Evolutionary conservation across 1,139 yeast genomes (phyloP).

Genomic region (Suhomyces panamericanus): DNA sequence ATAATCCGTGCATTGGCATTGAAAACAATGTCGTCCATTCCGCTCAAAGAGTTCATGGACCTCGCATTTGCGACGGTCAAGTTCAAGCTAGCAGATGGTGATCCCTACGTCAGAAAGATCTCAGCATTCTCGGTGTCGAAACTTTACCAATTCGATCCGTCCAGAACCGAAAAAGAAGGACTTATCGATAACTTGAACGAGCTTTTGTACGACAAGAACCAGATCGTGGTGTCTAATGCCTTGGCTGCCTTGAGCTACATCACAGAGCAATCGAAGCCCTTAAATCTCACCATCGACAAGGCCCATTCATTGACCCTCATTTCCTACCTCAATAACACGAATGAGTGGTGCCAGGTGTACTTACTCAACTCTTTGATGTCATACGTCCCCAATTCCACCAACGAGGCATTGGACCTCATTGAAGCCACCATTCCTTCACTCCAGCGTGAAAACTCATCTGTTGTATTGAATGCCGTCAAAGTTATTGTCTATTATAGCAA

Average conservation of each 20-base stretch:
- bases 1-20: slow-evolving; percentile 53
- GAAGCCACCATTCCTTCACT: slow-evolving; percentile 72
- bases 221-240: slow-evolving; percentile 70
- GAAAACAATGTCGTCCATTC: slow-evolving; percentile 62
- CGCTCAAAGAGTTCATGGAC: slow-evolving; percentile 52
- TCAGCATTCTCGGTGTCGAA: slow-evolving; percentile 74
- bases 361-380: slow-evolving; percentile 68
- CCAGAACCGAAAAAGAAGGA: slow-evolving; percentile 43
- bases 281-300: slow-evolving; percentile 57
- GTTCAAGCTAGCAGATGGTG: slow-evolving; percentile 49
- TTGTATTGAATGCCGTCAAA: slow-evolving; percentile 75
- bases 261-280: slow-evolving; percentile 53
- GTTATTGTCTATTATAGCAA: slow-evolving; percentile 71
- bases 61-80: slow-evolving; percentile 25
- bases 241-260: slow-evolving; percentile 67
- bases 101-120: slow-evolving; percentile 63
- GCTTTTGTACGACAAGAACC: slow-evolving; percentile 56
- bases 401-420: slow-evolving; percentile 66
- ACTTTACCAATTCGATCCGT: slow-evolving; percentile 58
- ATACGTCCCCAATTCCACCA: slow-evolving; percentile 67
- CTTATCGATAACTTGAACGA: slow-evolving; percentile 58
- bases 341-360: slow-evolving; percentile 81
- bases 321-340: slow-evolving; percentile 50
- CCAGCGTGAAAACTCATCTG: slow-evolving; percentile 81
- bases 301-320: slow-evolving; percentile 57